Base-by-base conservation (phyloP, 371 early-diverging fungal species). In the Apophysomyces sp. region DNA sequence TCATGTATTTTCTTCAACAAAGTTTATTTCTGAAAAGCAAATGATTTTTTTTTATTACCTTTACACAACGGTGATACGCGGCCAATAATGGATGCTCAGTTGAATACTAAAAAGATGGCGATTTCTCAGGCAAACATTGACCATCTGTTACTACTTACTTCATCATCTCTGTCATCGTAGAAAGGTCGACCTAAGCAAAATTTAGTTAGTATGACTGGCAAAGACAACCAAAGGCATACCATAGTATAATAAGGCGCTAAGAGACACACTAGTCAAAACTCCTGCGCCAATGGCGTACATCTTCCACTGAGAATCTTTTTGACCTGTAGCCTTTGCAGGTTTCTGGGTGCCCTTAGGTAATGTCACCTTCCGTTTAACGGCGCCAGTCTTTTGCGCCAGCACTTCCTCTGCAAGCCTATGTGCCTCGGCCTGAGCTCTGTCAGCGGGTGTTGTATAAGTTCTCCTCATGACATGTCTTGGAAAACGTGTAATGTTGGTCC, bases 311-410 rank as follows among this genome's bases (percentile, higher is more conserved):
- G 29, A 57, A 21, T 60, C 55, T 29, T 63, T 65, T 49, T 73
- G 62, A 9, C 63, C 63, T 28, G 67, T 58, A 4, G 67, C 69
- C 65, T 78, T 82, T n/a, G 77, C 72, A 27, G 82, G 82, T 63
- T 78, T 82, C 66, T 72, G 74, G 70, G 76, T 74, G 56, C 82
- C 75, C 61, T 82, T 82, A 21, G 82, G 82, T 1, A 68, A 65
- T 16, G 78, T 81, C 21, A 79, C 67, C 49, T 66, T 69, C 34
- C 51, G 54, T 26, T 55, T 57, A 15, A 71, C 61, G 11, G 62
- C 61, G 31, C 73, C 76, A 2, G 74, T 72, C 63, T 77, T 76
- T 60, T 72, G 69, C 12, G 76, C 77, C 5, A 78, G 68, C 13
- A 70, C 79, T 57, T 77, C 78, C 52, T 73, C 72, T 39, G 79